Evolutionary conservation across 2,329 filamentous ascomycete genomes (phyloP).

Genomic region (Cercospora berteroae): DNA sequence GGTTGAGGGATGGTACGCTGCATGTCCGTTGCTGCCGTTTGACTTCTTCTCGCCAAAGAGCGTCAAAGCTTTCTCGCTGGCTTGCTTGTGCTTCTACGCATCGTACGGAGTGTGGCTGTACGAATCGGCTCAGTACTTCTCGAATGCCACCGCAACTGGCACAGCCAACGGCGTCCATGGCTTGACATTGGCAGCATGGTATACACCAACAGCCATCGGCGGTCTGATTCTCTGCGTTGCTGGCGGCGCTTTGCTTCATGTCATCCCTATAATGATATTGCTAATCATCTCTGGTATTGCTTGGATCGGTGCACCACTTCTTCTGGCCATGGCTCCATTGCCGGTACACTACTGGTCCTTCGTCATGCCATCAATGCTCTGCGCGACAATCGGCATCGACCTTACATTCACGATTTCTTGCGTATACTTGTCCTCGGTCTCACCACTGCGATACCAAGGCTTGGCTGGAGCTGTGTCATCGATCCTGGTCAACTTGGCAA

Average conservation of each 20-base stretch:
- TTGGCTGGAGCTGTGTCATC: constrained; percentile 39
- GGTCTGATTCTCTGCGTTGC: constrained; percentile 37
- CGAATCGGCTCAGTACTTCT: constrained; percentile 33
- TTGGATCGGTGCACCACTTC: constrained; percentile 38
- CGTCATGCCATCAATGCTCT: constrained; percentile 40
- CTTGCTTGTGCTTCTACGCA: constrained; percentile 40
- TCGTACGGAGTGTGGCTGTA: constrained; percentile 38
- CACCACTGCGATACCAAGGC: constrained; percentile 37
- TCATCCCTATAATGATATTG: constrained; percentile 33
- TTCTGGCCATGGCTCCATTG: constrained; percentile 36
- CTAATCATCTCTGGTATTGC: constrained; percentile 36
- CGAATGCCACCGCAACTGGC: constrained; percentile 23
- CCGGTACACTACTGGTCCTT: constrained; percentile 38
- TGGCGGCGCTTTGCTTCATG: constrained; percentile 34
- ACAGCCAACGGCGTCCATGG: constrained; percentile 27
- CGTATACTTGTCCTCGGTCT: constrained; percentile 35
- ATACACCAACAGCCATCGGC: constrained; percentile 37
- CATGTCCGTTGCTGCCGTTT: constrained; percentile 37
- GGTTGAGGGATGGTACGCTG: constrained; percentile 37
- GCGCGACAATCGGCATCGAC: constrained; percentile 39
- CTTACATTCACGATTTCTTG: constrained; percentile 39
- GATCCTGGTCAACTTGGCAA: constrained; percentile 39
- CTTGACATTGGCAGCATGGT: constrained; percentile 37
- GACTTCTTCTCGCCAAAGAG: constrained; percentile 38
- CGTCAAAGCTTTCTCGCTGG: constrained; percentile 36